Percentiles rank a stretch among this genome's conserved stretches.
These are phyloP conservation scores for Chlamydomonas incerta DNA, from an alignment of 139 green algal species.

Conservation along the genomic window DNA sequence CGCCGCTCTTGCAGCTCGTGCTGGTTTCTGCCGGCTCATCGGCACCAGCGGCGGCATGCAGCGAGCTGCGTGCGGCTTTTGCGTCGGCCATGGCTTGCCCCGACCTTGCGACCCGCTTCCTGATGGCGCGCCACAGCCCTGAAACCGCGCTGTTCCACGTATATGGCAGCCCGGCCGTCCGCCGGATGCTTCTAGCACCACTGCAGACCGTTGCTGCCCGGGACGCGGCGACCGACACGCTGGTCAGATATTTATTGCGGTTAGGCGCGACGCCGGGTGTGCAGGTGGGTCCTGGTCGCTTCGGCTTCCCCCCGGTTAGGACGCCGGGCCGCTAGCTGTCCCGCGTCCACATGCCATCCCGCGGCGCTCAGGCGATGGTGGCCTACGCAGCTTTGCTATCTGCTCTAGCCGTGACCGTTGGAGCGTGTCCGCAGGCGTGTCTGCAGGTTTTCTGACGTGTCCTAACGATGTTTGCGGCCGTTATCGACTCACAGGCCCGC, in stretches of 20 bases:
- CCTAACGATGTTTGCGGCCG: neutral
- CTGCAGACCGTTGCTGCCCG: neutral
- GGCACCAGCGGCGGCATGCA: neutral
- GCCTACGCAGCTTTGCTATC: no score
- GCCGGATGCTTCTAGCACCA: neutral
- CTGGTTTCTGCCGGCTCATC: neutral
- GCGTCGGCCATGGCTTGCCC: neutral
- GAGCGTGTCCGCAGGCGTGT: no score
- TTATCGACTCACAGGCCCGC: neutral
- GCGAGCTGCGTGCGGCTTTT: neutral
- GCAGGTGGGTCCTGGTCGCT: neutral
- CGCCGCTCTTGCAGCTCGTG: neutral
- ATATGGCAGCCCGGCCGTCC: neutral
- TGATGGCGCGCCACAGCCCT: neutral
- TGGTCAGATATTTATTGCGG: neutral
- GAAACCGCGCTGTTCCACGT: neutral
- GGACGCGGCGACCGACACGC: neutral
- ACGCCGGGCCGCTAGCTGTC: neutral
- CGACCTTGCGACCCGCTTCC: neutral
- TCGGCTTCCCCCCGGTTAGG: neutral
- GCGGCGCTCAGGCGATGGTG: no score
- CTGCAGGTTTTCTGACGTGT: no score
- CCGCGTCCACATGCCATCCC: no score
- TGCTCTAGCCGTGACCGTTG: no score
- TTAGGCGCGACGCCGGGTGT: neutral